Conservation (phyloP, 2,329 filamentous ascomycete genomes). For the Colletotrichum sp. region DNA sequence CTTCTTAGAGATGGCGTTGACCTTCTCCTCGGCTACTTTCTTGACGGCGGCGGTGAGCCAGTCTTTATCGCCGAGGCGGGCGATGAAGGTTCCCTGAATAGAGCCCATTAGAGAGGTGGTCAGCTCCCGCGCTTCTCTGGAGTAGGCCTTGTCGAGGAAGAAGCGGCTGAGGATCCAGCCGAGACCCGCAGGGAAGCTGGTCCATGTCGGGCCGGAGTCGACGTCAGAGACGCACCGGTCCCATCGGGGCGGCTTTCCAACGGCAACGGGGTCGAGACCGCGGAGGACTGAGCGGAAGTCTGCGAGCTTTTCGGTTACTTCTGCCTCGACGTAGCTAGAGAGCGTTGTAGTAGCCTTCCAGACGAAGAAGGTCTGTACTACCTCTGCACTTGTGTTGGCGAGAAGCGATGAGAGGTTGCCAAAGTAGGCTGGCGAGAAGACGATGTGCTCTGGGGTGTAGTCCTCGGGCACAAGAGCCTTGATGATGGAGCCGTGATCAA, state of each 20-base stretch:
- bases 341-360: constrained; percentile 66
- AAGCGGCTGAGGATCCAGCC: constrained; percentile 74
- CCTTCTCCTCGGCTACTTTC: constrained; percentile 65
- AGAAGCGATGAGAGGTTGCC: constrained; percentile 62
- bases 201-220: constrained; percentile 37
- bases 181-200: constrained; percentile 43
- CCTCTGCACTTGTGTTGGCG: constrained; percentile 54
- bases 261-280: background rate
- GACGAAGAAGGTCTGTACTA: constrained; percentile 64
- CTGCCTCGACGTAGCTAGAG: constrained; percentile 58
- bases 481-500: constrained; percentile 59
- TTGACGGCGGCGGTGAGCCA: constrained; percentile 71
- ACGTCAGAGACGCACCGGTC: constrained; percentile 64
- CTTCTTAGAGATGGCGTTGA: constrained; percentile 69
- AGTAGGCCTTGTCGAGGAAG: constrained; percentile 72
- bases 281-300: constrained; percentile 44
- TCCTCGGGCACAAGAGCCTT: constrained; percentile 53
- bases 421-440: constrained; percentile 63
- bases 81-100: constrained; percentile 70
- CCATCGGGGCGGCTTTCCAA: constrained; percentile 65
- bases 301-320: constrained; percentile 61
- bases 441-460: constrained; percentile 32
- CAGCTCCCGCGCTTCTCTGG: constrained; percentile 67
- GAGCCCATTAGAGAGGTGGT: constrained; percentile 73
- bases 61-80: constrained; percentile 59